These are phyloP conservation scores for Talaromyces sp. DNA, from an alignment of 2,329 filamentous ascomycete genomes.

Conservation along the genomic window DNA sequence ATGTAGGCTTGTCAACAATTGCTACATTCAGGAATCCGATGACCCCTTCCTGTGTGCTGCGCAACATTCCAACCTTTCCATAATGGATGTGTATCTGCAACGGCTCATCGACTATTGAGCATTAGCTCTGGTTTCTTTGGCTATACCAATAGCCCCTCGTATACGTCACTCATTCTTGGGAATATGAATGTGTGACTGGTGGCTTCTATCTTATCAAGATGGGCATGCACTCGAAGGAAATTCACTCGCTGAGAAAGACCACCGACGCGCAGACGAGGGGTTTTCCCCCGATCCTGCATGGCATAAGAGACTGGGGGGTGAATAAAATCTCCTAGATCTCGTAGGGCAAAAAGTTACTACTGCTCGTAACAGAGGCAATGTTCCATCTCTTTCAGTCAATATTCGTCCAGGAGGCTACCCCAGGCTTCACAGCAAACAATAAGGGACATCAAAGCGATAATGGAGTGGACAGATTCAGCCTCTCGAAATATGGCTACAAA, in stretches of 20 bases:
- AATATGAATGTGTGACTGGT: neutral
- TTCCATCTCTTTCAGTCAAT: neutral
- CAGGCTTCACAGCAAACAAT: neutral
- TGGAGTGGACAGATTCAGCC: neutral
- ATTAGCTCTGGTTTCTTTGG: neutral
- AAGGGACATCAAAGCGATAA: neutral
- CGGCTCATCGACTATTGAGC: neutral
- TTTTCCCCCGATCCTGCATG: neutral
- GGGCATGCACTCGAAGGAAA: neutral
- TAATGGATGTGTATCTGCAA: neutral
- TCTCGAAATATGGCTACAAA: neutral
- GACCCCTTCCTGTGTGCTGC: neutral
- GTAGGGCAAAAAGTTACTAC: neutral
- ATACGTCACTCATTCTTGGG: conserved; percentile 8
- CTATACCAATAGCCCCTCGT: neutral
- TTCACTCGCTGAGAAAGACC: neutral
- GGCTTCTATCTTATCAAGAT: neutral
- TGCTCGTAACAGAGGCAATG: neutral
- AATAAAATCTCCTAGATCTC: neutral
- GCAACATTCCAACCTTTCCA: conserved; percentile 1
- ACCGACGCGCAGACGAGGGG: neutral
- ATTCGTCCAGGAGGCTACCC: neutral
- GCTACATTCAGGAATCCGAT: conserved; percentile 1
- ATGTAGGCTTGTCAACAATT: neutral
- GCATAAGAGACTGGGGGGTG: neutral